Evolutionary conservation across 169 alveolate genomes (phyloP).

Genomic region (Plasmodium relictum): DNA sequence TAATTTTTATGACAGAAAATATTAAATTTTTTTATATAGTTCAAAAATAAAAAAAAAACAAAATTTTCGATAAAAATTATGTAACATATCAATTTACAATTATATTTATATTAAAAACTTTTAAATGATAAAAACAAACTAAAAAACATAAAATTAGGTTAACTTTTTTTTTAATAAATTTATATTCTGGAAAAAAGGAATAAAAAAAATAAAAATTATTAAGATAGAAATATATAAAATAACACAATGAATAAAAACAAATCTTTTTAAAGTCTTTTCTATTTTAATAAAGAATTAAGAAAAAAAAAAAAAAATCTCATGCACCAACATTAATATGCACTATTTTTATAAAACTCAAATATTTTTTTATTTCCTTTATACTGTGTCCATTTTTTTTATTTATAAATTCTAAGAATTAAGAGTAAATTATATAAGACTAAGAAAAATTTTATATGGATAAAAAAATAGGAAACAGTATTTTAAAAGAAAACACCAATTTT

Average conservation of each 20-base stretch:
- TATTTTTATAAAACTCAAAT: constrained; percentile 5
- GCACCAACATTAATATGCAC: constrained; percentile 13
- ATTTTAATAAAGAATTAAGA: constrained; percentile 11
- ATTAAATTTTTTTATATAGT: background rate
- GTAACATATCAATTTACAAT: background rate
- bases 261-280: constrained; percentile 25
- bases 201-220: constrained; percentile 2
- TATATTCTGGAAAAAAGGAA: background rate
- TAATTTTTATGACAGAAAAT: constrained; percentile 5
- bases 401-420: background rate
- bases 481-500: background rate
- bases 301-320: constrained; percentile 13
- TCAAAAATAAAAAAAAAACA: constrained; percentile 4
- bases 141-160: background rate
- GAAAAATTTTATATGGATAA: background rate
- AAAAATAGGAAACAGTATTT: background rate
- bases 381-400: background rate
- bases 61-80: background rate
- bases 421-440: background rate
- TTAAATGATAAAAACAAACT: background rate
- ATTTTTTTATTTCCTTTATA: background rate
- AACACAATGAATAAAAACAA: constrained; percentile 1
- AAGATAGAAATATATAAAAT: constrained; percentile 16
- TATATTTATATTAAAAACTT: constrained; percentile 10
- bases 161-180: background rate